phyloP scores from a whole-genome alignment of 176 grass and related monocot genomes.

The Avena eriantha region DNA sequence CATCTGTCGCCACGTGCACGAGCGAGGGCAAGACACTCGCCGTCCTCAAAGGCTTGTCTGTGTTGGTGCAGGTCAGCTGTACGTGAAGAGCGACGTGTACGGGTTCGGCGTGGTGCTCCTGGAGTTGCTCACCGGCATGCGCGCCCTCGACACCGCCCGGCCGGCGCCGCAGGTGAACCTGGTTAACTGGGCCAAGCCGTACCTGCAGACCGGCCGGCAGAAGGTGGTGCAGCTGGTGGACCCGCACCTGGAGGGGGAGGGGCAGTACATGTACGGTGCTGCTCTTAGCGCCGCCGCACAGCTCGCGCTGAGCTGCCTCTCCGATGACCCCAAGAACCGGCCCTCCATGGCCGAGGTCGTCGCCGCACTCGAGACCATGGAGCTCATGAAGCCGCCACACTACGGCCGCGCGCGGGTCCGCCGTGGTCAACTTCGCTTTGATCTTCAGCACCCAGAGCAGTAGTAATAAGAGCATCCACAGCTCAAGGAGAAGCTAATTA shows the following conservation, averaged over 20 bases:
- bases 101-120: conserved; percentile 72
- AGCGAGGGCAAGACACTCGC: too few relatives aligned
- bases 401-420: conserved; percentile 4
- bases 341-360: conserved; percentile 52
- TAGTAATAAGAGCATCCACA: too few relatives aligned
- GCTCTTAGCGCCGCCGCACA: conserved; percentile 48
- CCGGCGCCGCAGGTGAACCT: conserved; percentile 58
- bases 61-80: conserved; percentile 52
- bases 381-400: conserved; percentile 23
- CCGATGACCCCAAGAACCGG: conserved; percentile 47
- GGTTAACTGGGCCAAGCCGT: conserved; percentile 45
- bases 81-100: conserved; percentile 71
- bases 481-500: too few relatives aligned
- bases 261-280: conserved; percentile 58
- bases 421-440: too few relatives aligned
- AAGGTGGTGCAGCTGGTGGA: conserved; percentile 59
- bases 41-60: too few relatives aligned
- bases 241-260: conserved; percentile 67
- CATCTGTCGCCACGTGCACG: too few relatives aligned
- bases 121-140: conserved; percentile 61
- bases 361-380: conserved; percentile 43
- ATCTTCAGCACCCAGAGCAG: too few relatives aligned
- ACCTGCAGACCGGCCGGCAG: conserved; percentile 51
- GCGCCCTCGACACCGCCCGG: conserved; percentile 51
- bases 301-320: conserved; percentile 59